A percentile compares a stretch with the other conserved stretches of the same genome.
Evolutionary conservation across 2,329 filamentous ascomycete species (phyloP).

Genomic region (Orbilia blumenaviensis): DNA sequence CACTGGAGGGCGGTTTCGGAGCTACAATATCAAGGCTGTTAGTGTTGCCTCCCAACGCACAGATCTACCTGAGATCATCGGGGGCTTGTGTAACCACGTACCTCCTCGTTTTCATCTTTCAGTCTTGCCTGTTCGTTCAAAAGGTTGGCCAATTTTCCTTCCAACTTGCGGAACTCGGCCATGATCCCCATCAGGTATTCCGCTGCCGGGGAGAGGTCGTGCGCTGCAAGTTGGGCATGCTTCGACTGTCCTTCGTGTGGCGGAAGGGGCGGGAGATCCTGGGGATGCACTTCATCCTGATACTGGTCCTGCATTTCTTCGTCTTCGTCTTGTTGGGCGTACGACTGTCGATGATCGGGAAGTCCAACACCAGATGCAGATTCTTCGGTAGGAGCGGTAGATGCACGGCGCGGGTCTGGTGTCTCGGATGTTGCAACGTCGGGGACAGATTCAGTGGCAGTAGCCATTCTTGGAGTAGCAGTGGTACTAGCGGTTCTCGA

Average conservation of each 20-base stretch:
- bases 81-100: conserved; percentile 31
- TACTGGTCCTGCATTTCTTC: conserved; percentile 50
- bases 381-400: conserved; percentile 52
- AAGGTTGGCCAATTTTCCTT: conserved; percentile 42
- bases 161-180: conserved; percentile 50
- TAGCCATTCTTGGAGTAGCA: conserved; percentile 46
- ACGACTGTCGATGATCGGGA: conserved; percentile 35
- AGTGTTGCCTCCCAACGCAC: not conserved
- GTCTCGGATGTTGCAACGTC: conserved; percentile 44
- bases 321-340: conserved; percentile 34
- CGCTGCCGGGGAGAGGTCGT: conserved; percentile 24
- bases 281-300: conserved; percentile 20
- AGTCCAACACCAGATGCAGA: conserved; percentile 44
- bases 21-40: conserved; percentile 7
- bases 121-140: conserved; percentile 45
- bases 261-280: conserved; percentile 13
- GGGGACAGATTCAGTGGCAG: conserved; percentile 43
- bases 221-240: not conserved
- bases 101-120: conserved; percentile 52
- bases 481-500: conserved; percentile 37
- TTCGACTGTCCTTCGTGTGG: conserved; percentile 1
- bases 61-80: not conserved
- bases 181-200: conserved; percentile 52
- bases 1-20: conserved; percentile 37
- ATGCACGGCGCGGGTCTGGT: conserved; percentile 38